These are phyloP conservation scores for Firmiana major DNA, from an alignment of 345 rosid species.

Conservation along the genomic window DNA sequence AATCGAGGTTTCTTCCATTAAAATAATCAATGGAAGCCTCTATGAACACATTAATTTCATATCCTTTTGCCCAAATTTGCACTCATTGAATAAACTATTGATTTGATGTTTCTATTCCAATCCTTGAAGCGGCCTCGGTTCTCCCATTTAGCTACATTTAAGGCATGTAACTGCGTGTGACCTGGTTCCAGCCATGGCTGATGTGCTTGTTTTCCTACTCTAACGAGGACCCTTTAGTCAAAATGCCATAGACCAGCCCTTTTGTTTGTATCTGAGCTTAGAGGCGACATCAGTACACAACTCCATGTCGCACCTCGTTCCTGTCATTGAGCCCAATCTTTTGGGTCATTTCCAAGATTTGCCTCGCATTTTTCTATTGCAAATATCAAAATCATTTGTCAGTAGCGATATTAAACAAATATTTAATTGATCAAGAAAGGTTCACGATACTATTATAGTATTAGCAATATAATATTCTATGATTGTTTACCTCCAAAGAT, in stretches of 20 bases:
- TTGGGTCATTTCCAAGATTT: slow-evolving; percentile 29
- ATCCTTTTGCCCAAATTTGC: slow-evolving; percentile 14
- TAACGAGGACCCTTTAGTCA: slow-evolving; percentile 29
- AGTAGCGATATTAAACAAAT: not conserved
- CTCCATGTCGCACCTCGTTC: slow-evolving; percentile 42
- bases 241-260: slow-evolving; percentile 31
- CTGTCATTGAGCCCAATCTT: no score
- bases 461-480: no score
- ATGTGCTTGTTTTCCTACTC: slow-evolving; percentile 9
- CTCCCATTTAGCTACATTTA: slow-evolving; percentile 3
- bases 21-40: slow-evolving; percentile 58
- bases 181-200: slow-evolving; percentile 17
- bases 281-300: slow-evolving; percentile 27
- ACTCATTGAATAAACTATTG: slow-evolving; percentile 30
- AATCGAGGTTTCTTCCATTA: slow-evolving; percentile 29
- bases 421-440: not conserved
- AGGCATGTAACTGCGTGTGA: slow-evolving; percentile 13
- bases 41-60: slow-evolving; percentile 58
- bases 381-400: not conserved
- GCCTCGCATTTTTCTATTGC: slow-evolving; percentile 12
- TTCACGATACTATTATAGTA: not conserved
- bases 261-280: slow-evolving; percentile 34
- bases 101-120: slow-evolving; percentile 47
- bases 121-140: slow-evolving; percentile 20
- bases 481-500: no score